Conservation (phyloP, 1,284 basidiomycete species). For the Pascua sp. region DNA sequence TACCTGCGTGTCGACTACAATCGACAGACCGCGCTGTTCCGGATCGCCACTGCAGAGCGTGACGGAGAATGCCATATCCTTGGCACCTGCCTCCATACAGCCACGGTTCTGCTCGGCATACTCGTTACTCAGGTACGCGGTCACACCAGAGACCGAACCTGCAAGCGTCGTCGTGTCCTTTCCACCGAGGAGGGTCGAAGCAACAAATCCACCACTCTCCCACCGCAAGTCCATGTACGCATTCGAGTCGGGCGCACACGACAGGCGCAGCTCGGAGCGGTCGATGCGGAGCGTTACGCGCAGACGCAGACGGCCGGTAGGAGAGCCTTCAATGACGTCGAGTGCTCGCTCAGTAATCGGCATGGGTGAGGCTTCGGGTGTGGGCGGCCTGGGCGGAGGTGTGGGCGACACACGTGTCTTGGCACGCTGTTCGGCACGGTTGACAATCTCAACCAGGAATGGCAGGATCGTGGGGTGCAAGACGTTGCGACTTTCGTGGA, state of each 20-base stretch:
- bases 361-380: not conserved
- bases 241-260: conserved; percentile 82
- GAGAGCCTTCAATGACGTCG: conserved; percentile 11
- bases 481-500: conserved; percentile 80
- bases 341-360: conserved; percentile 14
- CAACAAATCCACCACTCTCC: conserved; percentile 84
- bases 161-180: conserved; percentile 64
- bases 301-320: conserved; percentile 25
- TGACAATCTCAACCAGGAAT: conserved; percentile 64
- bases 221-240: conserved; percentile 79
- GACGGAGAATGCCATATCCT: conserved; percentile 42
- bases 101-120: conserved; percentile 48
- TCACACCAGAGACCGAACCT: conserved; percentile 73
- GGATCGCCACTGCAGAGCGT: conserved; percentile 17
- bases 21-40: conserved; percentile 55
- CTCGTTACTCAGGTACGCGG: conserved; percentile 68
- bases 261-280: conserved; percentile 74
- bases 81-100: conserved; percentile 42
- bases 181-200: conserved; percentile 69
- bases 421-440: conserved; percentile 27
- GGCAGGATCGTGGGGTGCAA: conserved; percentile 74
- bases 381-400: not conserved
- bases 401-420: conserved; percentile 5
- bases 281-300: conserved; percentile 81
- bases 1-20: conserved; percentile 41